Percentiles rank a stretch among this genome's conserved stretches.
Conservation (phyloP, 2,329 filamentous ascomycete genomes). For the Chaetomiaceae sp. region DNA sequence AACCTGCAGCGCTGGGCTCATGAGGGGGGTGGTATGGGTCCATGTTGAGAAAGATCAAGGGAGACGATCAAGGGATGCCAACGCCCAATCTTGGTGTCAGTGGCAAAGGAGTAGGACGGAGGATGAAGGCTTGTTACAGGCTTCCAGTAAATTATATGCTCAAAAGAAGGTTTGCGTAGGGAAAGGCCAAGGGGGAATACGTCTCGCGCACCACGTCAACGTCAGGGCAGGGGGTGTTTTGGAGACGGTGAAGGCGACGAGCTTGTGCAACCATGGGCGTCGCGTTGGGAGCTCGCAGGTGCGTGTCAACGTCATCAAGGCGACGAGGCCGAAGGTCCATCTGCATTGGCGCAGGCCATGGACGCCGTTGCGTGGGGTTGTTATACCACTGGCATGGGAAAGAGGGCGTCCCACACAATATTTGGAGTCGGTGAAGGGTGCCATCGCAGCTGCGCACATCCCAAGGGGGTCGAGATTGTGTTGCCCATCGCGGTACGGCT, state of each 20-base stretch:
- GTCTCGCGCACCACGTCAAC: not conserved
- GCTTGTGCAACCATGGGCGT: not conserved
- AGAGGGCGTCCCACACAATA: constrained; percentile 1
- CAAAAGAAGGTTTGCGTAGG: not conserved
- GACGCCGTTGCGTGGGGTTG: not conserved
- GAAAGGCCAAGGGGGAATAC: not conserved
- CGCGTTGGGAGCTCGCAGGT: not conserved
- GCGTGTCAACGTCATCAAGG: not conserved
- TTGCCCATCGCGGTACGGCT: constrained; percentile 18
- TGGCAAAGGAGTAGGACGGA: too few species aligned
- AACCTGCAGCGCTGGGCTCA: not conserved
- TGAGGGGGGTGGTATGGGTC: not conserved
- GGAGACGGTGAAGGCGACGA: not conserved
- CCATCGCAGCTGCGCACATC: constrained; percentile 24
- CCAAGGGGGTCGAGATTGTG: constrained; percentile 10
- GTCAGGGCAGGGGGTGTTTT: not conserved
- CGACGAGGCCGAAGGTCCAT: not conserved
- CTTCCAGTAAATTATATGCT: too few species aligned
- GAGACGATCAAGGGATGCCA: too few species aligned
- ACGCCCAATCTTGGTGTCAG: too few species aligned
- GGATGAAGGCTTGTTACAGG: too few species aligned
- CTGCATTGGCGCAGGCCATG: constrained; percentile 1
- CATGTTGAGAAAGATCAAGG: constrained; percentile 2
- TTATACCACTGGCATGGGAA: constrained; percentile 10
- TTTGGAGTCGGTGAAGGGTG: constrained; percentile 10